phyloP scores from a whole-genome alignment of 2,329 filamentous ascomycete species.

The Xylaria polymorpha region DNA sequence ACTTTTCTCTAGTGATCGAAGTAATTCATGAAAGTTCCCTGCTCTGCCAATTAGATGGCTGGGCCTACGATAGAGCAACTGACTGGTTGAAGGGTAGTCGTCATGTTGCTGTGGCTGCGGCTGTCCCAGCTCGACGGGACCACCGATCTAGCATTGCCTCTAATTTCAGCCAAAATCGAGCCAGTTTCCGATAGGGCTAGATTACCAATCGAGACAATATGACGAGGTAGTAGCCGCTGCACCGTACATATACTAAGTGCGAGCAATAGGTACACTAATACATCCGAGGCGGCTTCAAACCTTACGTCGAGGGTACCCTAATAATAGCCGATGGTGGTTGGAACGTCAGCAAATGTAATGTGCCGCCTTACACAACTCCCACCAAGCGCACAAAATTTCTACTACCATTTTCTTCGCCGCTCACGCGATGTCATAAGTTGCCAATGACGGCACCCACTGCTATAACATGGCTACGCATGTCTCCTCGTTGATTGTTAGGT shows the following conservation, averaged over 20 bases:
- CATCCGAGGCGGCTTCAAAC: background rate
- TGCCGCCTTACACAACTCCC: slow-evolving; percentile 27
- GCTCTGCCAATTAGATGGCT: slow-evolving; percentile 23
- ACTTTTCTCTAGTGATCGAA: slow-evolving; percentile 11
- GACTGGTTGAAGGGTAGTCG: slow-evolving; percentile 31
- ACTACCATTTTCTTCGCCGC: background rate
- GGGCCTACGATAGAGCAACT: slow-evolving; percentile 9
- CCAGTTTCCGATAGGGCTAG: slow-evolving; percentile 32
- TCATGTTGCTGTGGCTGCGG: slow-evolving; percentile 29
- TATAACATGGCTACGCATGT: slow-evolving; percentile 29
- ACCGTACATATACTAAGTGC: slow-evolving; percentile 3
- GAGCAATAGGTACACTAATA: slow-evolving; percentile 23
- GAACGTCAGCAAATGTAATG: slow-evolving; percentile 28
- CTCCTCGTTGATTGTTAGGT: slow-evolving; percentile 16
- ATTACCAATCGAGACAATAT: slow-evolving; percentile 21
- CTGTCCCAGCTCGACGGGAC: slow-evolving; percentile 39
- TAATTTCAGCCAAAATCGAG: slow-evolving; percentile 30
- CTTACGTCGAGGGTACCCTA: slow-evolving; percentile 20
- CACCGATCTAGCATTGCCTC: slow-evolving; percentile 34
- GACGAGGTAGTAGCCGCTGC: slow-evolving; percentile 17
- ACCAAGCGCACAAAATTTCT: too few relatives aligned
- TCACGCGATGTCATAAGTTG: slow-evolving; percentile 31
- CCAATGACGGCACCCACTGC: slow-evolving; percentile 21
- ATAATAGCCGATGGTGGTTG: slow-evolving; percentile 32
- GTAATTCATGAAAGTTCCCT: slow-evolving; percentile 19